phyloP scores from a whole-genome alignment of 257 asterid genomes.

The Dorcoceras hygrometricum region DNA sequence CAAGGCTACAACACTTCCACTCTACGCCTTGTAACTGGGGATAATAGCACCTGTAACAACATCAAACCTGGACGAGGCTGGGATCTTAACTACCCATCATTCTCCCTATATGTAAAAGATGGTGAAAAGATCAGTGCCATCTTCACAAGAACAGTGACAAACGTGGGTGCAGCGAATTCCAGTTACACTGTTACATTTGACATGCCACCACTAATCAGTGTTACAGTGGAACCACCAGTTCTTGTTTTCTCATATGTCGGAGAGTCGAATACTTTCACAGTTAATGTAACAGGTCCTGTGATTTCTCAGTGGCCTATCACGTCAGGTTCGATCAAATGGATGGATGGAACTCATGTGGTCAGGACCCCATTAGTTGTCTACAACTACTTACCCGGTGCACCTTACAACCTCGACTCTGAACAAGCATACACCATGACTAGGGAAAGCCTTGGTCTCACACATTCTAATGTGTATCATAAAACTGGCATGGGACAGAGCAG shows the following conservation, averaged over 20 bases:
- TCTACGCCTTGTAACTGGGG: constrained; percentile 43
- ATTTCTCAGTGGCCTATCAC: constrained; percentile 49
- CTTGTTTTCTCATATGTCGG: constrained; percentile 45
- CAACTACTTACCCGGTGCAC: constrained; percentile 34
- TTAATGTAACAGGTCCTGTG: constrained; percentile 38
- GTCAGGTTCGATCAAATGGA: constrained; percentile 48
- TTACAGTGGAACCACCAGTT: constrained; percentile 37
- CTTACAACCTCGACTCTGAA: constrained; percentile 20
- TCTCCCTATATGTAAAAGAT: constrained; percentile 43
- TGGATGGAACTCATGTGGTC: constrained; percentile 36
- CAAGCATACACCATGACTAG: not conserved
- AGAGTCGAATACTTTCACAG: constrained; percentile 47
- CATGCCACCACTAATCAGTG: constrained; percentile 17
- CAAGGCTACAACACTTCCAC: constrained; percentile 47
- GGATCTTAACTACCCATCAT: constrained; percentile 53
- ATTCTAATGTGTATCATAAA: constrained; percentile 24
- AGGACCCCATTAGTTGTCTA: constrained; percentile 54
- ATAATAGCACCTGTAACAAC: constrained; percentile 35
- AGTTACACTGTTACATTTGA: constrained; percentile 28
- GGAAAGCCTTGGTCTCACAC: constrained; percentile 5
- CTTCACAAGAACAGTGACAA: constrained; percentile 41
- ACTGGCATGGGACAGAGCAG: constrained; percentile 21
- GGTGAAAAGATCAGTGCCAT: constrained; percentile 31
- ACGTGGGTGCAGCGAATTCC: constrained; percentile 46
- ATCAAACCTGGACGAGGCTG: constrained; percentile 41